Conservation (phyloP, 2,329 filamentous ascomycete genomes). For the Aspergillus carbonarius region DNA sequence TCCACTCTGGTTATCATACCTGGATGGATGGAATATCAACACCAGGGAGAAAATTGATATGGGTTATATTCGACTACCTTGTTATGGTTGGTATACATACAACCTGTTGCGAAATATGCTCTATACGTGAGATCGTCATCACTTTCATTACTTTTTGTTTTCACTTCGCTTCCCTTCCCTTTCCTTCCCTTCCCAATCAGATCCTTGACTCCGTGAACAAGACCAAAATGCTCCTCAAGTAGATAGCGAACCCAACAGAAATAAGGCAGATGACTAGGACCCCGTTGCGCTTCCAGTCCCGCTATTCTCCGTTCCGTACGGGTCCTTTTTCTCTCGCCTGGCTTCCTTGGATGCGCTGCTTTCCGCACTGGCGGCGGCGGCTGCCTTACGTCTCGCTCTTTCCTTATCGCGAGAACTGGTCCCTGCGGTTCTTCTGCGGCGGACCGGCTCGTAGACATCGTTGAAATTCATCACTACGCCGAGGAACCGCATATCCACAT, state of each 20-base stretch:
- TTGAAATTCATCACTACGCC: conserved; percentile 99
- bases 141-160: not conserved
- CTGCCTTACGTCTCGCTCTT: conserved; percentile 27
- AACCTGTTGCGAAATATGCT: not conserved
- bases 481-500: conserved; percentile 92
- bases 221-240: not conserved
- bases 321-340: conserved; percentile 27
- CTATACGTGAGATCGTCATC: not conserved
- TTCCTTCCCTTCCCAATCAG: not conserved
- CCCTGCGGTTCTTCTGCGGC: conserved; percentile 51
- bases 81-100: not conserved
- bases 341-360: conserved; percentile 15
- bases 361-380: conserved; percentile 20
- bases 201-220: not conserved
- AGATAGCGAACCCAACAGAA: not conserved
- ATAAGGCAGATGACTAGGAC: not conserved
- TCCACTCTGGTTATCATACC: not conserved
- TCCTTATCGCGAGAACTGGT: conserved; percentile 34
- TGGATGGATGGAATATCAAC: not conserved
- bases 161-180: not conserved
- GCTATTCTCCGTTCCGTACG: conserved; percentile 1
- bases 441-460: conserved; percentile 82
- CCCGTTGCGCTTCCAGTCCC: conserved; percentile 5
- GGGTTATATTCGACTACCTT: no score
- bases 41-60: no score